Evolutionary conservation across 352 stramenopile species (phyloP), one percentile per base, ranked within the genome.

Genomic region (Phytophthora cactorum): DNA sequence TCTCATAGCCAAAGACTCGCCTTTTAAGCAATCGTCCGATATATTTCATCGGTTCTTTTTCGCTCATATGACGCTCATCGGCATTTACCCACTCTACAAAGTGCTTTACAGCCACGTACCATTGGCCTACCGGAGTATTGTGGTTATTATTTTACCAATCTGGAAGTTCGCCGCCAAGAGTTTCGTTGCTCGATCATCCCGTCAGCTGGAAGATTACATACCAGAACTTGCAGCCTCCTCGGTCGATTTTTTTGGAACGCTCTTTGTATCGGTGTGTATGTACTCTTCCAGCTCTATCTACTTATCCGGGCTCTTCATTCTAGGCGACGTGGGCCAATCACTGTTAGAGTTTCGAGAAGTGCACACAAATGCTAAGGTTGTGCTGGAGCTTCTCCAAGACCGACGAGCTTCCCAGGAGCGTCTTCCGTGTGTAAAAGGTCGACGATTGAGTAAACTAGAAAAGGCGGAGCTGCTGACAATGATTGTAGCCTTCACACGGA

Each of bases 191-290:
- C n/a, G 39, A 6, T n/a, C 39, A 8, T 38, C 38, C 8, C 28
- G 47, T 14, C 27, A 63, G n/a, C 17, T 55, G 4, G 53, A 69
- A 36, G 62, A 69, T 14, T 64, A 39, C 29, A 49, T 63, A 1
- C 61, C 52, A 1, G 51, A 55, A 36, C 29, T 61, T 5, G 52
- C 69, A 7, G 54, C 61, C 1, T 56, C 68, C 25, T 52, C 43
- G 0, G 46, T 65, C 7, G 66, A 69, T 25, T 59, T 73, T 22
- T 62, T 69, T 7, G 22, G 57, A 28, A 27, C 52, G n/a, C 59
- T 68, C 4, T 72, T 68, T 15, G 49, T 67, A 2, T 64, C 46
- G 4, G 59, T 65, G 10, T 73, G 59, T 41, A 63, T 70, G 29
- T 63, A 38, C 11, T 52, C 45, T 22, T 49, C 60, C 0, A 27